Evolutionary conservation across 2,329 filamentous ascomycete species (phyloP).

Genomic region (Tolypocladium endophyticum): DNA sequence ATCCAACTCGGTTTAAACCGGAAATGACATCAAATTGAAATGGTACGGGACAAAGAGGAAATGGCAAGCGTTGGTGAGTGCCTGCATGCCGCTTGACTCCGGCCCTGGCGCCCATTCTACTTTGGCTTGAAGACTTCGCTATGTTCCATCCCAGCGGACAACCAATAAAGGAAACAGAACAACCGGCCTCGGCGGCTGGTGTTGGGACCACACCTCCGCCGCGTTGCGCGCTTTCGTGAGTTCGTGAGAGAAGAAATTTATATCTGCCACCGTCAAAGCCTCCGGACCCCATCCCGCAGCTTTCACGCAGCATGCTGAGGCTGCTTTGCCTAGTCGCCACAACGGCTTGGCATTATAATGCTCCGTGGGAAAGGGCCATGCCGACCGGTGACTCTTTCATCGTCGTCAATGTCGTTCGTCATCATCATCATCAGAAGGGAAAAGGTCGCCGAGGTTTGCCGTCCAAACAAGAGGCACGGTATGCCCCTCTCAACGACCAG

Average conservation of each 20-base stretch:
- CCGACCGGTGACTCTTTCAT: slow-evolving; percentile 1
- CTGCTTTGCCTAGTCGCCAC: not conserved
- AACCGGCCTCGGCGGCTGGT: not conserved
- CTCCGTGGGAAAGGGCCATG: not conserved
- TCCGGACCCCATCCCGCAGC: not conserved
- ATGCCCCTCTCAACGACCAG: slow-evolving; percentile 50
- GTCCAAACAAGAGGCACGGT: not conserved
- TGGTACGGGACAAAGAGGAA: not conserved
- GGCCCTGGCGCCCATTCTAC: not conserved
- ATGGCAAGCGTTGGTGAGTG: slow-evolving; percentile 1
- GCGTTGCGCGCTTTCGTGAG: slow-evolving; percentile 13
- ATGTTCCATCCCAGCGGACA: slow-evolving; percentile 3
- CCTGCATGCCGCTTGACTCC: slow-evolving; percentile 3
- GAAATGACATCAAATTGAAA: not conserved
- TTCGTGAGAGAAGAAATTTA: slow-evolving; percentile 25
- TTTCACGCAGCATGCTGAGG: not conserved
- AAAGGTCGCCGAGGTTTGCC: not conserved
- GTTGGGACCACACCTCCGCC: not conserved
- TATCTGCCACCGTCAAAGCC: slow-evolving; percentile 14
- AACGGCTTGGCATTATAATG: not conserved
- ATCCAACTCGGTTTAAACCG: too few relatives aligned
- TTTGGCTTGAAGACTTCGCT: slow-evolving; percentile 3
- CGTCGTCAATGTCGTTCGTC: slow-evolving; percentile 3
- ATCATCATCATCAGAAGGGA: slow-evolving; percentile 6
- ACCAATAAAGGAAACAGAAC: not conserved